Evolutionary conservation across 1,139 yeast species (phyloP).

Genomic region (Scheffersomyces segobiensis): DNA sequence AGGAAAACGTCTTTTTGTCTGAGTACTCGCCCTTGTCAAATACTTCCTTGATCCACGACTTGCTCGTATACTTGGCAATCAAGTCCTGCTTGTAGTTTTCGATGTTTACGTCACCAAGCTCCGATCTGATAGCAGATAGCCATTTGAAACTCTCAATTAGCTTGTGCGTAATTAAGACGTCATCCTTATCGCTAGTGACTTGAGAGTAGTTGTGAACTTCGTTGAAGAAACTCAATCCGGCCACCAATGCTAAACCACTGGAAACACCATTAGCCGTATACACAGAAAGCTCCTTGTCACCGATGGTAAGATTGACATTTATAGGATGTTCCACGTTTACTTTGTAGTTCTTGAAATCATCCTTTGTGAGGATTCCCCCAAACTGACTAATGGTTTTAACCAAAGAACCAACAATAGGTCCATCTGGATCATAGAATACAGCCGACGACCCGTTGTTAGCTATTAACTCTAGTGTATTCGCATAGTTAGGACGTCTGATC

Average conservation of each 20-base stretch:
- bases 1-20: conserved; percentile 58
- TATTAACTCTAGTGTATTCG: conserved; percentile 63
- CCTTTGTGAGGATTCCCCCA: conserved; percentile 62
- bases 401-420: conserved; percentile 65
- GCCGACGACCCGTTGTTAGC: conserved; percentile 77
- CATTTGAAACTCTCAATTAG: conserved; percentile 88
- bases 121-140: conserved; percentile 82
- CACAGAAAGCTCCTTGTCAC: conserved; percentile 51
- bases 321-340: conserved; percentile 61
- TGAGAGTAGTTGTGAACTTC: conserved; percentile 2
- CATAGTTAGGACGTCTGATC: conserved; percentile 59
- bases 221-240: conserved; percentile 66
- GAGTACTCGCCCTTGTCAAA: conserved; percentile 44
- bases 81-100: conserved; percentile 22
- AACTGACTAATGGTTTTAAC: conserved; percentile 42
- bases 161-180: conserved; percentile 59
- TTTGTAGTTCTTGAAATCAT: conserved; percentile 66
- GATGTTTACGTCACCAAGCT: conserved; percentile 64
- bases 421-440: conserved; percentile 79
- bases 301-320: conserved; percentile 27
- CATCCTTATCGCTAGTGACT: conserved; percentile 26
- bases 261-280: conserved; percentile 77
- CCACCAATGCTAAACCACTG: conserved; percentile 77
- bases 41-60: conserved; percentile 59
- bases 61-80: conserved; percentile 28